Percentiles rank a stretch among this genome's conserved stretches.
These are phyloP conservation scores for Durotheca rogersii DNA, from an alignment of 495 filamentous ascomycete species.

Conservation along the genomic window DNA sequence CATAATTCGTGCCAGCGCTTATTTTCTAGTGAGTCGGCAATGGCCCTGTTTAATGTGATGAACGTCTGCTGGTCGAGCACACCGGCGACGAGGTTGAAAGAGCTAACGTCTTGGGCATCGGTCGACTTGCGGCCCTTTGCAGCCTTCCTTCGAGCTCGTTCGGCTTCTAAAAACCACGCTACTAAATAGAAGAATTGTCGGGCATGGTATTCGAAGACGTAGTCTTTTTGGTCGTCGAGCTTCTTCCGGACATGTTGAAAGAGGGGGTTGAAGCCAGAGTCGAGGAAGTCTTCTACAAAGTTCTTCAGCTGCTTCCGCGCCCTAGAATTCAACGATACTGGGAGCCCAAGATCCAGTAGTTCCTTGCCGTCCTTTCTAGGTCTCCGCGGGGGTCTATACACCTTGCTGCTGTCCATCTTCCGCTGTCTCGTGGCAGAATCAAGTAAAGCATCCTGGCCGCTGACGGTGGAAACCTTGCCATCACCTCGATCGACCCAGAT, in stretches of 20 bases:
- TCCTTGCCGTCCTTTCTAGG: constrained; percentile 64
- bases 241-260: constrained; percentile 83
- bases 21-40: constrained; percentile 74
- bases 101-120: constrained; percentile 62
- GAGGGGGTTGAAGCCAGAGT: constrained; percentile 93
- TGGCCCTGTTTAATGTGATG: constrained; percentile 76
- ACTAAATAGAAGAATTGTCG: constrained; percentile 91
- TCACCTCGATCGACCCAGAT: constrained; percentile 92
- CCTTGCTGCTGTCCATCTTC: constrained; percentile 91
- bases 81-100: constrained; percentile 80
- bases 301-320: constrained; percentile 70
- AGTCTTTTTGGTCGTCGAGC: constrained; percentile 87
- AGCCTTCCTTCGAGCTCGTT: constrained; percentile 68
- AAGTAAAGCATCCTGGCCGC: constrained; percentile 79
- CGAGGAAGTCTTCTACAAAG: constrained; percentile 93
- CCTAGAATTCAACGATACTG: constrained; percentile 61
- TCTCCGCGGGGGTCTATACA: constrained; percentile 76
- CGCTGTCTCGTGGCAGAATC: constrained; percentile 69
- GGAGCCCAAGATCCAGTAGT: constrained; percentile 72
- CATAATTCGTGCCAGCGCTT: constrained; percentile 87
- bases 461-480: constrained; percentile 76
- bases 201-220: constrained; percentile 69
- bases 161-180: constrained; percentile 91
- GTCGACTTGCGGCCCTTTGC: constrained; percentile 48
- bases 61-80: constrained; percentile 93